Evolutionary conservation across 805 yeast species (phyloP), one percentile per base, ranked within the genome.

Genomic region (Sugiyamaella americana): DNA sequence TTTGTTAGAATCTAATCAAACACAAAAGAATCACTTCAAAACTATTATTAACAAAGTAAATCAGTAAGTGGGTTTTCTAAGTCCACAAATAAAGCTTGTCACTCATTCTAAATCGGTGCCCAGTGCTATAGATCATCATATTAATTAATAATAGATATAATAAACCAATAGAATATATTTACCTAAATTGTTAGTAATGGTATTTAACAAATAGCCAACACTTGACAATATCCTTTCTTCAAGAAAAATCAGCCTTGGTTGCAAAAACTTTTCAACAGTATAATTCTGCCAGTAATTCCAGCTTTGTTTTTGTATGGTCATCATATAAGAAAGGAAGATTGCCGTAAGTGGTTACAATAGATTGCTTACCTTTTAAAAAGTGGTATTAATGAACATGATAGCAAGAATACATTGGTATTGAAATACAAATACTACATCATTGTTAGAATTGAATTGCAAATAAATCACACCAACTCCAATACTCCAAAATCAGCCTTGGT

Each of bases 261-360:
- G 74, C 73, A 76, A 75, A 55, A 76, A 73, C 73, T 74, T 72
- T 67, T 86, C 88, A 82, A 84, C 87, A 86, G 73, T 69, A 68
- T 71, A 74, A 68, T 81, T 88, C 97, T 83, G 97, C 83, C 84
- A 81, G 96, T 88, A 88, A 88, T 88, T 88, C 97, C 97, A 88
- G 96, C 95, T 84, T 84, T 73, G 79, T 85, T 84, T 87, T 84
- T 83, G 68, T 69, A 41, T n/a, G n/a, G 51, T 63, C 69, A 64
- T 65, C 68, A 64, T 54, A 44, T 54, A 26, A 44, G 10, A 26
- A 6, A 20, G 24, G 17, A 17, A n/a, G n/a, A n/a, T n/a, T n/a
- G n/a, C n/a, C n/a, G n/a, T n/a, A n/a, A n/a, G 19, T 22, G 42
- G 5, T 11, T n/a, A n/a, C 23, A n/a, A 23, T 6, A 30, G 10